phyloP scores from a whole-genome alignment of 1,284 basidiomycete genomes.

The Trametes hirsuta region DNA sequence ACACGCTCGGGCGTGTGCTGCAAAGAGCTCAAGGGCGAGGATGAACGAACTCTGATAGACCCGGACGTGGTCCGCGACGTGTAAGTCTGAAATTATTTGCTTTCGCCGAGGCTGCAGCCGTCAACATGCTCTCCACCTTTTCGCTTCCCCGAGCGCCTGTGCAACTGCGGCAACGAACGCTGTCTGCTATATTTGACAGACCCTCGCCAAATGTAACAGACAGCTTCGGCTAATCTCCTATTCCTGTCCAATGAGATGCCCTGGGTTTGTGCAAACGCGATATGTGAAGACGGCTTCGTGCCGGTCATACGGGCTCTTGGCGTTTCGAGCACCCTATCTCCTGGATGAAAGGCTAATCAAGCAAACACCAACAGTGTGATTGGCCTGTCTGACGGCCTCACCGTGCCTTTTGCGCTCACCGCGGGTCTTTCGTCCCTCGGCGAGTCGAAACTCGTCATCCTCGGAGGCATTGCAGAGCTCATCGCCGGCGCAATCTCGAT shows the following conservation, averaged over 20 bases:
- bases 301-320: slow-evolving; percentile 1
- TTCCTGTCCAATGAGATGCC: slow-evolving; percentile 4
- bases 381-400: slow-evolving; percentile 94
- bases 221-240: not conserved
- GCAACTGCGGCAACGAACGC: not conserved
- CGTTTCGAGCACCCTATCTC: not conserved
- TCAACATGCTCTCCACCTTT: not conserved
- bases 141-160: not conserved
- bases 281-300: not conserved
- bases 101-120: too few species aligned
- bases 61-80: slow-evolving; percentile 86
- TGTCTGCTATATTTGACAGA: not conserved
- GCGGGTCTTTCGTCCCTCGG: slow-evolving; percentile 92
- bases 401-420: slow-evolving; percentile 90
- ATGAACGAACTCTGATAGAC: slow-evolving; percentile 79
- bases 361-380: slow-evolving; percentile 70
- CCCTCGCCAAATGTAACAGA: not conserved
- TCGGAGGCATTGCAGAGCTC: slow-evolving; percentile 91
- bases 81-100: slow-evolving; percentile 46
- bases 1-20: slow-evolving; percentile 74
- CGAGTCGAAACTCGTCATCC: slow-evolving; percentile 84
- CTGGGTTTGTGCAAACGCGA: not conserved
- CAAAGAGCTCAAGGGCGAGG: slow-evolving; percentile 77
- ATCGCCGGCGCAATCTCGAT: slow-evolving; percentile 96
- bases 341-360: slow-evolving; percentile 2